Evolutionary conservation across 768 basidiomycete species (phyloP), one percentile per base, ranked within the genome.

Genomic region (Obba rivulosa): DNA sequence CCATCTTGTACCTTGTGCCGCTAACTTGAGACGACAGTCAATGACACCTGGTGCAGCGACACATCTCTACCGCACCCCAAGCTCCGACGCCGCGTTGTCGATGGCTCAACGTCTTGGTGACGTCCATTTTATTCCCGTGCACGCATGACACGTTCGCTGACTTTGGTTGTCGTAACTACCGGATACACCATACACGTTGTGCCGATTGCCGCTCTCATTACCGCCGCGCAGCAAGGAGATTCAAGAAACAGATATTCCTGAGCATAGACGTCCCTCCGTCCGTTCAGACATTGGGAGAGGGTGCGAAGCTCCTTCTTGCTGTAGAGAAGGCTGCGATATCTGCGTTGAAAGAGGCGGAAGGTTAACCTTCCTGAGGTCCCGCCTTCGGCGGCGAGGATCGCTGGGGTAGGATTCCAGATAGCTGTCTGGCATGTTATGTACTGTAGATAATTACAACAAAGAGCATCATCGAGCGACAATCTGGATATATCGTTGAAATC

Each of bases 71-170:
- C 77, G 84, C 51, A 72, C 80, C 22, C 69, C 77, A 24, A 70
- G 68, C 49, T 77, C 79, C 43, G 87, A 88, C 64, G 69, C 76
- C 18, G 80, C 87, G 43, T 66, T 80, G 54, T 69, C 83, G 49
- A 88, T 92, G 83, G 83, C 86, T 41, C 82, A 81, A 66, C 80
- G 90, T 62, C 73, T 92, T 62, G 87, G 89, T 91, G 69, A 70
- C 74, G 41, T 43, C 43, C 22, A 37, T 36, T 49, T 43, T 50
- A 35, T 53, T 41, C 52, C n/a, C 21, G 41, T 34, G 44, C 51
- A 24, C 21, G 21, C 40, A 43, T 28, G 14, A 41, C 41, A 46
- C 43, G 49, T 49, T 36, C 37, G 37, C 58, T 59, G 45, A 58
- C 55, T 36, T 36, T 44, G 48, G 40, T 37, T 41, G 41, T 50